Evolutionary conservation across 306 rosid genomes (phyloP), one percentile per base, ranked within the genome.

Genomic region (Quercus bicolor): DNA sequence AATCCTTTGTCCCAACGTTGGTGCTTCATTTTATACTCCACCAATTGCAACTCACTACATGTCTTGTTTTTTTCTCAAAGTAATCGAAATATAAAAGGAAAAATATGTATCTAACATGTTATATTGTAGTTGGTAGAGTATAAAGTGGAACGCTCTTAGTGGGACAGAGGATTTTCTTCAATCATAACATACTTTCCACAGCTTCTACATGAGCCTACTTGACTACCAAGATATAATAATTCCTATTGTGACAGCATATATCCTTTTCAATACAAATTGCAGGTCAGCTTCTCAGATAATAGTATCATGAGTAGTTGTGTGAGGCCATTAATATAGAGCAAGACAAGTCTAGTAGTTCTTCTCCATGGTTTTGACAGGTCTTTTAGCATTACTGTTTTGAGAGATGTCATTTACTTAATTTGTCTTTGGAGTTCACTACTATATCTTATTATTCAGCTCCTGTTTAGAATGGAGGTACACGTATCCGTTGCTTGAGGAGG

Each of bases 401-500:
- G 64, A 29, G 55, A 75, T 62, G 33, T 73, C 68, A 43, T 6
- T 43, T 75, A 74, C 61, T 75, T 37, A 66, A 51, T 73, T 82
- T 85, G 74, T 56, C 29, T 83, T 75, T 81, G 70, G 81, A 62
- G 77, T 76, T 90, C 74, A 79, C 51, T 60, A 77, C 56, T 26
- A 75, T 5, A 23, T 76, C 79, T 85, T 85, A 83, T 87, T 80
- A 68, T 88, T 87, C 95, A 95, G 97, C 86, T 95, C 98, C 31
- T 92, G 98, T 85, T 86, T 95, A 84, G 98, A 95, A 83, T 95
- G 98, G 97, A 92, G 98, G 80, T 91, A 91, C 77, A 78, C 91
- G 29, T 80, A 89, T 74, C 98, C 98, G 16, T 77, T 92, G 88
- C 95, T 91, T 43, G 97, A 95, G 77, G 97, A 90, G 78, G 88